A percentile compares a stretch with the other conserved stretches of the same genome.
phyloP scores from a whole-genome alignment of 805 yeast genomes.

The Saturnispora bothae region DNA sequence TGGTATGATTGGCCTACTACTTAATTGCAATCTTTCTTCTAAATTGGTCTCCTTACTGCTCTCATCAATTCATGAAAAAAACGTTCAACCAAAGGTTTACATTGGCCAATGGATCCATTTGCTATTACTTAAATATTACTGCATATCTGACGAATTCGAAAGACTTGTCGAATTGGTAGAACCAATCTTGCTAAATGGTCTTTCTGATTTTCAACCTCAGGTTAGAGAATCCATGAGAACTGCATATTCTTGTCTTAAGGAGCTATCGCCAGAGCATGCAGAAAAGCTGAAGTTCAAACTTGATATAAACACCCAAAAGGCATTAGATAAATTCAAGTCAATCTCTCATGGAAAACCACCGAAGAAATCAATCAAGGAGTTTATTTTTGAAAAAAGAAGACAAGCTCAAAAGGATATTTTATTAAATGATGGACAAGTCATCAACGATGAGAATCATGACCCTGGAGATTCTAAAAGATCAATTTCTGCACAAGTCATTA shows the following conservation, averaged over 20 bases:
- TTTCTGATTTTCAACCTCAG: conserved; percentile 69
- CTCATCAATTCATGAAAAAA: conserved; percentile 54
- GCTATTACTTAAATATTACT: conserved; percentile 40
- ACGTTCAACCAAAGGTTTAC: conserved; percentile 57
- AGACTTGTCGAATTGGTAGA: conserved; percentile 33
- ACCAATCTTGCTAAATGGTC: conserved; percentile 45
- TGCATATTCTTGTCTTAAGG: conserved; percentile 61
- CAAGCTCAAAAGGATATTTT: conserved; percentile 16
- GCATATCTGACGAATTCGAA: conserved; percentile 19
- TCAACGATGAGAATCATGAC: not conserved
- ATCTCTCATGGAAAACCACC: no score
- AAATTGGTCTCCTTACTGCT: conserved; percentile 42
- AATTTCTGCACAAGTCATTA: no score
- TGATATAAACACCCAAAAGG: conserved; percentile 41
- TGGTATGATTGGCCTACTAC: conserved; percentile 44
- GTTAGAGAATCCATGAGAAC: conserved; percentile 70
- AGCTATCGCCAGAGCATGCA: conserved; percentile 43
- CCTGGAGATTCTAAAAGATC: not conserved
- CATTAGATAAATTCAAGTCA: conserved; percentile 52
- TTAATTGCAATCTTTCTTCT: conserved; percentile 42
- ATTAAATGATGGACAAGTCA: not conserved
- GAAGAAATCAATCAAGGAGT: conserved; percentile 39
- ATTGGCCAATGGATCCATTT: conserved; percentile 65
- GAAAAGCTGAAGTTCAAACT: conserved; percentile 28
- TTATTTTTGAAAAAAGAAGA: conserved; percentile 34